These are phyloP conservation scores for Crucihimalaya himalaica DNA, from an alignment of 345 rosid genomes.

Conservation along the genomic window DNA sequence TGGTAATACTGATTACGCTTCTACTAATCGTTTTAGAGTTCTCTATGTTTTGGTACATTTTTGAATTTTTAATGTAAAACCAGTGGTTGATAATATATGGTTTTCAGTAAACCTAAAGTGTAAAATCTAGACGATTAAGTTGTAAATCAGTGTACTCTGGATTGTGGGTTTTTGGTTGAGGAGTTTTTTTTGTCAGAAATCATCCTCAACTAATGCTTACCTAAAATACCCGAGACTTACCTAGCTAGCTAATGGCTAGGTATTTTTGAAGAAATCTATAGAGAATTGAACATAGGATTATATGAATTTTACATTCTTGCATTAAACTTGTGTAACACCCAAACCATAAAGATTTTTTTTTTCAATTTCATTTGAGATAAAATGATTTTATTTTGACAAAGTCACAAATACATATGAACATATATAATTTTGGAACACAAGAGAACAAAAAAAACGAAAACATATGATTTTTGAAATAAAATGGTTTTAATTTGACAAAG, in stretches of 20 bases:
- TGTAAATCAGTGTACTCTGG: no score
- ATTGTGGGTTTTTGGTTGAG: no score
- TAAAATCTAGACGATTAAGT: neutral
- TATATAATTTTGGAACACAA: neutral
- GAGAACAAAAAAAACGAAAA: no score
- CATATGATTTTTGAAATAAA: neutral
- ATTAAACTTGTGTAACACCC: neutral
- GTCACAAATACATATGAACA: neutral
- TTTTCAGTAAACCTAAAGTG: neutral
- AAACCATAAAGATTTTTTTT: neutral
- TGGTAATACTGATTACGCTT: neutral
- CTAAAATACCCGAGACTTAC: neutral
- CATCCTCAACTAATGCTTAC: no score
- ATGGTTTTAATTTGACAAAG: neutral
- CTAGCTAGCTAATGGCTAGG: neutral
- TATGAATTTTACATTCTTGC: neutral
- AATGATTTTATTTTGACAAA: neutral
- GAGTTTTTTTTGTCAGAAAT: no score
- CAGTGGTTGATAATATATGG: neutral
- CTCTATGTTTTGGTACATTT: neutral
- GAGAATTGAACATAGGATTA: neutral
- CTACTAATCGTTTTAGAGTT: neutral
- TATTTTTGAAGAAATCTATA: neutral
- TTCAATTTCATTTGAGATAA: neutral
- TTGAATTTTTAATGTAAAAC: neutral